Percentiles rank a stretch among this genome's conserved stretches.
Evolutionary conservation across 192 early-diverging fungal species (phyloP).

Genomic region (Linnemannia schmuckeri): DNA sequence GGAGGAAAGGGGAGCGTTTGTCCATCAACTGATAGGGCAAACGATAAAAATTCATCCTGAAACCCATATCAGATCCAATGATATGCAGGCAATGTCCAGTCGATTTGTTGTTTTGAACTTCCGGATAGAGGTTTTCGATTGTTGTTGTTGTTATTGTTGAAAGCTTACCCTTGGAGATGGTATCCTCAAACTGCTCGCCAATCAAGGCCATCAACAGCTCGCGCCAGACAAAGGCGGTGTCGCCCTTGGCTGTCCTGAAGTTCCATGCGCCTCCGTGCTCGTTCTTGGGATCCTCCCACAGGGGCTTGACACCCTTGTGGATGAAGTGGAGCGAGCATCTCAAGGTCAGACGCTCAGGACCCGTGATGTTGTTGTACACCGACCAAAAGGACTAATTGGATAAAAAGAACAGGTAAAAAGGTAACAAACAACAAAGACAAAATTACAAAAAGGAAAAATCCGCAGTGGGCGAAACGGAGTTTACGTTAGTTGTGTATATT

Average conservation of each 20-base stretch:
- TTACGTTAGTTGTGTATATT: neutral
- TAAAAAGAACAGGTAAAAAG: neutral
- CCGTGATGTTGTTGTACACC: constrained; percentile 64
- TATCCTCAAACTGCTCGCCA: constrained; percentile 65
- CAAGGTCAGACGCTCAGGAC: constrained; percentile 56
- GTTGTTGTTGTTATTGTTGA: constrained; percentile 1
- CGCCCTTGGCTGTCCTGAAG: constrained; percentile 59
- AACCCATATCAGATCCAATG: neutral
- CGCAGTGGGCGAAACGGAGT: constrained; percentile 15
- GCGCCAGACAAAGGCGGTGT: constrained; percentile 62
- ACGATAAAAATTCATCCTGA: neutral
- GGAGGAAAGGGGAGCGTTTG: neutral
- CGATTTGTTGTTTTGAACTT: neutral
- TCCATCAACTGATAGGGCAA: neutral
- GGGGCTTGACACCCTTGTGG: constrained; percentile 61
- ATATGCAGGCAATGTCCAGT: neutral
- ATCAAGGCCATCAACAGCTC: constrained; percentile 64
- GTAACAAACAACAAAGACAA: neutral
- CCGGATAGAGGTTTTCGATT: neutral
- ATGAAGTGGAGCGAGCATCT: constrained; percentile 65
- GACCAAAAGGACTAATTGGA: constrained; percentile 59
- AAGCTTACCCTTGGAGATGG: constrained; percentile 54
- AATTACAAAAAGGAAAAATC: neutral
- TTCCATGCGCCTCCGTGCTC: constrained; percentile 66
- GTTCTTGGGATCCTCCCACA: constrained; percentile 68